Base-by-base conservation (phyloP, 2,329 filamentous ascomycete species). In the Emmonsiellopsis sp. region DNA sequence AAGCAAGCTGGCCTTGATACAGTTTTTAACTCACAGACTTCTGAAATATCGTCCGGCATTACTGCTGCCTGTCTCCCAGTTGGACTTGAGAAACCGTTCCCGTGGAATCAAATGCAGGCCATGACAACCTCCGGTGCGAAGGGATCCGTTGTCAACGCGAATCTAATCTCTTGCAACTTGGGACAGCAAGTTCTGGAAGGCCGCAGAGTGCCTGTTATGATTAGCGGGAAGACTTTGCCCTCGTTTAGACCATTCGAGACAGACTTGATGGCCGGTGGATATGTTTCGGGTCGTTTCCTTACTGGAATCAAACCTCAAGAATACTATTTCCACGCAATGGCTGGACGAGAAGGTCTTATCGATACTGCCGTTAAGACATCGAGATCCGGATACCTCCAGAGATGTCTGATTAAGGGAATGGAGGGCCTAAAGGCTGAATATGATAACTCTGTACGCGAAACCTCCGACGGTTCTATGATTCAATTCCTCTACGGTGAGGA, bases 291-390 rank as follows among this genome's bases (percentile, higher is more conserved):
- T 65, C 89, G 93, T 68, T 98, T 98, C 81, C 86, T 98, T 77
- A 98, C 94, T 27, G 93, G 93, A 56, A 93, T 98, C 57, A 84
- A 92, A 52, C 93, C 93, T 4, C 93, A 98, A 65, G 94, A 98
- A 68, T 98, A 96, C 70, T 98, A 92, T 70, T 98, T 98, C 77
- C 93, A 98, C 80, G 90, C 94, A 71, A 98, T 98, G 94, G 93
- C 92, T 65, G 94, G 94, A 62, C 84, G 93, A 74, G 94, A 98
- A 78, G 93, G 93, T 77, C 77, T 98, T 60, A 98, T 98, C 66
- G 93, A 98, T 79, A 98, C 93, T 17, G 93, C 93, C 58, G 93
- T 98, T 69, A 98, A 98, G 74, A 98, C 93, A 1, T 95, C 92
- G 8, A 86, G 93, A 65, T 97, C 93, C 32, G 94, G 93, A 56